Evolutionary conservation across 257 asterid species (phyloP).

Genomic region (Nicotiana paniculata): DNA sequence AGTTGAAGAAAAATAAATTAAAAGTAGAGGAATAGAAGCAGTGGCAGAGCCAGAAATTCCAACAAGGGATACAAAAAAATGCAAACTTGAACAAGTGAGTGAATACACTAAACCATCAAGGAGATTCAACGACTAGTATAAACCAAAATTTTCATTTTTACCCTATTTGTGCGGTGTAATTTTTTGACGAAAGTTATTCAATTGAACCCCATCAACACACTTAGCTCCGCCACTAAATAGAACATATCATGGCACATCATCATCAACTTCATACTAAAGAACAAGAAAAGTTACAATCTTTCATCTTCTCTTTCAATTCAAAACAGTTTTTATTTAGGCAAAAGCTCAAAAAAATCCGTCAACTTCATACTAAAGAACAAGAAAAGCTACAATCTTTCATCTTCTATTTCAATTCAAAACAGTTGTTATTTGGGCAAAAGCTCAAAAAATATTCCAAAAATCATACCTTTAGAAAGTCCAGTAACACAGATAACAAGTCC

Average conservation of each 20-base stretch:
- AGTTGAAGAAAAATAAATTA: not conserved
- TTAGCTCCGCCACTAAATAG: not conserved
- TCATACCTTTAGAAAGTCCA: conserved; percentile 79
- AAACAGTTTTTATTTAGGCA: not conserved
- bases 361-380: not conserved
- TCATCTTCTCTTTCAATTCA: not conserved
- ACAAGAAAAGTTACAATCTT: not conserved
- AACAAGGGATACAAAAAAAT: too few species aligned
- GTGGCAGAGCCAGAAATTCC: too few species aligned
- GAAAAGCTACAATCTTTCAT: not conserved
- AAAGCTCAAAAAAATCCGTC: not conserved
- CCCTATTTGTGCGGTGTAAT: too few species aligned
- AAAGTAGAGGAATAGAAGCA: not conserved
- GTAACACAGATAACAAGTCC: conserved; percentile 93
- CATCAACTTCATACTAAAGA: not conserved
- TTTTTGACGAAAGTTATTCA: too few species aligned
- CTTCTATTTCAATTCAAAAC: not conserved
- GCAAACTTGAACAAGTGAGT: too few species aligned
- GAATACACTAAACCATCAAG: too few species aligned
- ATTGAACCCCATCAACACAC: too few species aligned
- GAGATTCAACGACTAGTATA: too few species aligned
- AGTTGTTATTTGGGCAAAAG: not conserved
- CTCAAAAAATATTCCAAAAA: not conserved
- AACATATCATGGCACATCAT: not conserved
- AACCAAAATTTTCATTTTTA: too few species aligned